Conservation (phyloP, 306 rosid species). For the Castanospermum australe region DNA sequence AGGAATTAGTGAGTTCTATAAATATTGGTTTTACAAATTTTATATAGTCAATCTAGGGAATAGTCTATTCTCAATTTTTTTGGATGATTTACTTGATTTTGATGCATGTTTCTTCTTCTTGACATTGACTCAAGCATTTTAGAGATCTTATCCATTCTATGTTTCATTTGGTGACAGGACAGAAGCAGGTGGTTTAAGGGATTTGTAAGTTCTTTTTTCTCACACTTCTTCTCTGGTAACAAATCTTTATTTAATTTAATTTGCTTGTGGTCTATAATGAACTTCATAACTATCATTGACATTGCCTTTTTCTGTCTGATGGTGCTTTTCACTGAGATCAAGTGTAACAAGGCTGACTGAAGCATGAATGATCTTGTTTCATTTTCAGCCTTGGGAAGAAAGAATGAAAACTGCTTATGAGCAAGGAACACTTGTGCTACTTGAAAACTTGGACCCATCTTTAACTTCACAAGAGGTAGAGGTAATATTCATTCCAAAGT, state of each 20-base stretch:
- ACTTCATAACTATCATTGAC: not conserved
- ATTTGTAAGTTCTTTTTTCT: slow-evolving; percentile 64
- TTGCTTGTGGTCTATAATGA: slow-evolving; percentile 2
- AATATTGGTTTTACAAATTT: not conserved
- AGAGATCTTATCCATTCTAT: slow-evolving; percentile 41
- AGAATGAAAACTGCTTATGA: slow-evolving; percentile 55
- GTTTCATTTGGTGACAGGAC: slow-evolving; percentile 64
- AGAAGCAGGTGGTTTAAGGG: slow-evolving; percentile 75
- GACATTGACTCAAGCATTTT: not conserved
- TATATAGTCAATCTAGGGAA: not conserved
- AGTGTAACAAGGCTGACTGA: slow-evolving; percentile 11
- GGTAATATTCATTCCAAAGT: slow-evolving; percentile 48
- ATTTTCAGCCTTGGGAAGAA: slow-evolving; percentile 87
- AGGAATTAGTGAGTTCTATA: not conserved
- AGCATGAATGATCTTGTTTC: slow-evolving; percentile 16
- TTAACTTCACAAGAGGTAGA: slow-evolving; percentile 72
- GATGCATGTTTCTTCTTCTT: slow-evolving; percentile 14
- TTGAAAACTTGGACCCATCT: slow-evolving; percentile 84
- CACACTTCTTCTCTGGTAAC: slow-evolving; percentile 4
- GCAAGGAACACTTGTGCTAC: slow-evolving; percentile 68
- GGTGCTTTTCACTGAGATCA: not conserved
- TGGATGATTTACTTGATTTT: slow-evolving; percentile 9
- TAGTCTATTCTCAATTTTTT: not conserved
- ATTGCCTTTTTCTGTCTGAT: not conserved
- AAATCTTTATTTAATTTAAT: not conserved